These are phyloP conservation scores for Colletotrichum acutatum DNA, from an alignment of 2,329 filamentous ascomycete species.

Conservation along the genomic window DNA sequence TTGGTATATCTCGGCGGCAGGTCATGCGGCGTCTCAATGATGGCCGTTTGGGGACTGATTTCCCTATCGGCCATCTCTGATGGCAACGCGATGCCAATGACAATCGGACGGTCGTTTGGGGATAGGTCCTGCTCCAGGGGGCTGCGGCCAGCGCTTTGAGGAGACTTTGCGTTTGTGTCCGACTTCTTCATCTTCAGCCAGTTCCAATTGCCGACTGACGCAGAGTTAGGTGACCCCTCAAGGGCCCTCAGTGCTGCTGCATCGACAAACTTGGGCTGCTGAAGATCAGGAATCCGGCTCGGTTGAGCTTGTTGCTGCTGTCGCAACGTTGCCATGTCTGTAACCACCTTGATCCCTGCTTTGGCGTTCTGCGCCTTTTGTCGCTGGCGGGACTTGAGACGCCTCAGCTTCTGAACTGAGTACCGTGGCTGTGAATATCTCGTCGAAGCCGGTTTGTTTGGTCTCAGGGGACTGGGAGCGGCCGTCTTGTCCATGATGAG, in stretches of 20 bases:
- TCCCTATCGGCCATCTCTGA: slow-evolving; percentile 51
- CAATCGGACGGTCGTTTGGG: slow-evolving; percentile 76
- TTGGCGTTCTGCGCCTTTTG: slow-evolving; percentile 70
- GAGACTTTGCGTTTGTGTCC: slow-evolving; percentile 40
- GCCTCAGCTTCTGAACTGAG: slow-evolving; percentile 53
- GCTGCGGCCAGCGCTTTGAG: slow-evolving; percentile 40
- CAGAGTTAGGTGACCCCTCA: slow-evolving; percentile 64
- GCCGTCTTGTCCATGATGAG: slow-evolving; percentile 38
- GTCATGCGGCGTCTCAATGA: slow-evolving; percentile 52
- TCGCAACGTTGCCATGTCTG: slow-evolving; percentile 70
- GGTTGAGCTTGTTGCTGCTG: slow-evolving; percentile 50
- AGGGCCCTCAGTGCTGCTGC: slow-evolving; percentile 69
- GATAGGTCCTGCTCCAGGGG: slow-evolving; percentile 63
- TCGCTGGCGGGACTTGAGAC: slow-evolving; percentile 68
- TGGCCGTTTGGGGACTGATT: slow-evolving; percentile 63
- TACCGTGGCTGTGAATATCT: slow-evolving; percentile 39
- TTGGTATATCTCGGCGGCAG: slow-evolving; percentile 28
- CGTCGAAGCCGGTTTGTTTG: slow-evolving; percentile 23
- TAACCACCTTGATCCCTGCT: slow-evolving; percentile 76
- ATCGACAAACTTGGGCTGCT: slow-evolving; percentile 64
- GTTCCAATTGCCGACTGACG: slow-evolving; percentile 67
- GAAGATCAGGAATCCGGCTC: slow-evolving; percentile 41
- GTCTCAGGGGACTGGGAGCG: slow-evolving; percentile 25
- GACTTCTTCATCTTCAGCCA: slow-evolving; percentile 61
- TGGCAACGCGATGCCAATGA: slow-evolving; percentile 76